These are phyloP conservation scores for Beauveria sp. DNA, from an alignment of 2,329 filamentous ascomycete species.

Conservation along the genomic window DNA sequence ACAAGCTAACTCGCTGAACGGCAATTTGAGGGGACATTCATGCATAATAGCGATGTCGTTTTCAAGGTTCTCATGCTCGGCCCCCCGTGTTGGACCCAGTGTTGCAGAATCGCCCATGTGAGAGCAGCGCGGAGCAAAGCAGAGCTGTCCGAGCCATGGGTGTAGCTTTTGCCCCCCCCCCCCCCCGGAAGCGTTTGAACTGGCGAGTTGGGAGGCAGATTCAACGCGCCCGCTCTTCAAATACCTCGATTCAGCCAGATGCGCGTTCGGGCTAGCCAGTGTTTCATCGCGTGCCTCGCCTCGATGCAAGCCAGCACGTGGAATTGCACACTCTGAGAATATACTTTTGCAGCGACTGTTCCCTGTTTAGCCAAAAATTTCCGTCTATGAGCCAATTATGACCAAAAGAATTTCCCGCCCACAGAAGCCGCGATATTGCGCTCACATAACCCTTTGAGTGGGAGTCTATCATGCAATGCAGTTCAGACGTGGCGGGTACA, in stretches of 20 bases:
- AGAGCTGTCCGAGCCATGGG: background rate
- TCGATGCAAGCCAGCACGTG: background rate
- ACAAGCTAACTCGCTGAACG: slow-evolving; percentile 6
- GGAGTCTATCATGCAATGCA: background rate
- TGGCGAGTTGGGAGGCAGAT: background rate
- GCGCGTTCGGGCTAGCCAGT: background rate
- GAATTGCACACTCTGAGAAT: background rate
- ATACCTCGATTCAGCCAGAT: no score
- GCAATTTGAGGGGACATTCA: slow-evolving; percentile 4
- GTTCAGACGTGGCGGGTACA: background rate
- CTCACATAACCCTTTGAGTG: background rate
- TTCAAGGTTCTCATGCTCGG: slow-evolving; percentile 8
- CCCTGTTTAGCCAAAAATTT: background rate
- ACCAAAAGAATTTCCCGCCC: background rate
- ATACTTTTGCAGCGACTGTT: background rate
- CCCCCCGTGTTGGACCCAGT: slow-evolving; percentile 10
- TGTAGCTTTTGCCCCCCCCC: background rate
- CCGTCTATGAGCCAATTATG: background rate
- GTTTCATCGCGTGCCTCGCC: background rate
- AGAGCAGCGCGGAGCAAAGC: background rate
- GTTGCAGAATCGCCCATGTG: slow-evolving; percentile 8
- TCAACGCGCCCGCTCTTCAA: background rate
- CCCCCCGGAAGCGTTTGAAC: background rate
- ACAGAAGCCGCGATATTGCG: background rate
- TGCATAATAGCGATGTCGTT: background rate